These are phyloP conservation scores for Nidularia pulvinata DNA, from an alignment of 768 basidiomycete species.

Conservation along the genomic window DNA sequence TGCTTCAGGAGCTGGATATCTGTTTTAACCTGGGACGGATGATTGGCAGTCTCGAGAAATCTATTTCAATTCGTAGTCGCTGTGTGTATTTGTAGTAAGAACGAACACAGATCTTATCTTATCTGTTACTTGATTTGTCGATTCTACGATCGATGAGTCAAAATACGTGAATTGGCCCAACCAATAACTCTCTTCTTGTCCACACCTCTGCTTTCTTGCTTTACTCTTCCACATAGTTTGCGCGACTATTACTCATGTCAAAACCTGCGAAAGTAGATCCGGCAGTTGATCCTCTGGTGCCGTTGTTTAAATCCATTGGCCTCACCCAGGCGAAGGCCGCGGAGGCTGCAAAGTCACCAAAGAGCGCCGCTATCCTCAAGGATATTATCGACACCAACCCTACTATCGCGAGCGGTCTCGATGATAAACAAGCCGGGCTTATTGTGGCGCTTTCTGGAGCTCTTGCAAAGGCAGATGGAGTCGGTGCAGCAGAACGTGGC, in stretches of 20 bases:
- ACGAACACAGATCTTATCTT: constrained; percentile 2
- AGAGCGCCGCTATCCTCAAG: constrained; percentile 69
- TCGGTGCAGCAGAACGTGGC: constrained; percentile 53
- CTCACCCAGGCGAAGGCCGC: constrained; percentile 75
- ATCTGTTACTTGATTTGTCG: constrained; percentile 1
- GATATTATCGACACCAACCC: constrained; percentile 63
- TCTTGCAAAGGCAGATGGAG: constrained; percentile 48
- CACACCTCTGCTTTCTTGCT: background rate
- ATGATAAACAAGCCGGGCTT: constrained; percentile 78
- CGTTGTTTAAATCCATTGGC: constrained; percentile 77
- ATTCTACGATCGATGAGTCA: constrained; percentile 2
- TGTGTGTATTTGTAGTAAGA: background rate
- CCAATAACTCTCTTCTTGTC: background rate
- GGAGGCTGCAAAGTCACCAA: constrained; percentile 81
- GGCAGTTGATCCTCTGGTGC: constrained; percentile 25
- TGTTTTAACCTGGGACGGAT: no score
- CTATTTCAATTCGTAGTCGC: no score
- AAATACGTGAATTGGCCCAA: background rate
- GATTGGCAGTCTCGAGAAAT: no score
- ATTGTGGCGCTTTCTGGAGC: constrained; percentile 66
- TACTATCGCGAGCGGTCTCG: constrained; percentile 47
- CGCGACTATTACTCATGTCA: constrained; percentile 15
- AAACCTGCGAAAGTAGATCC: constrained; percentile 21
- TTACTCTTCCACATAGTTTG: background rate
- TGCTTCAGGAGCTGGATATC: no score